Percentiles rank a stretch among this genome's conserved stretches.
These are phyloP conservation scores for Linanthus parryae DNA, from an alignment of 148 eudicot genomes.

Conservation along the genomic window DNA sequence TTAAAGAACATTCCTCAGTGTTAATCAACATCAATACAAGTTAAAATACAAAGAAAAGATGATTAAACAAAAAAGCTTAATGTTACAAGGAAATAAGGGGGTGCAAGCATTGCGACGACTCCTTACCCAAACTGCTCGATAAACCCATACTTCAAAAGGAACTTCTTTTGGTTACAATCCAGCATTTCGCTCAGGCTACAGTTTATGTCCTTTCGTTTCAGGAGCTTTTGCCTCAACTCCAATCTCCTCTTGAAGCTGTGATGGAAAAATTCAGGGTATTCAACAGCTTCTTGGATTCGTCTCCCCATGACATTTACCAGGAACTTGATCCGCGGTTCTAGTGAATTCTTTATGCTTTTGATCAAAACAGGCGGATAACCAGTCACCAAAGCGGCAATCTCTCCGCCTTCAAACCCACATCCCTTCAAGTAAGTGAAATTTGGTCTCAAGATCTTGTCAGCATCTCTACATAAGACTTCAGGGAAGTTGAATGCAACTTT, in stretches of 20 bases:
- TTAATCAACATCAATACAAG: too few relatives aligned
- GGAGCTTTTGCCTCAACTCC: slow-evolving; percentile 66
- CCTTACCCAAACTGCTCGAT: slow-evolving; percentile 29
- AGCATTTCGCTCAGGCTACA: slow-evolving; percentile 94
- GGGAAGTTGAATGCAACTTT: slow-evolving; percentile 65
- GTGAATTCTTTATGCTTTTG: slow-evolving; percentile 80
- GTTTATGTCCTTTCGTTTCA: slow-evolving; percentile 46
- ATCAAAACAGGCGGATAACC: slow-evolving; percentile 87
- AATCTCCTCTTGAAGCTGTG: slow-evolving; percentile 80
- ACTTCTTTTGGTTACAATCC: slow-evolving; percentile 78
- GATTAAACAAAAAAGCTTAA: too few relatives aligned
- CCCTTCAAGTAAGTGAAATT: slow-evolving; percentile 48
- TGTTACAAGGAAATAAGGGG: too few relatives aligned
- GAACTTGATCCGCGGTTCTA: slow-evolving; percentile 89
- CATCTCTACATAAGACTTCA: slow-evolving; percentile 90
- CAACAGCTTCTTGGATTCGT: slow-evolving; percentile 60
- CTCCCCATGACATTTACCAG: slow-evolving; percentile 78
- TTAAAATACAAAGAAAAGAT: too few relatives aligned
- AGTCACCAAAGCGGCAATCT: slow-evolving; percentile 64
- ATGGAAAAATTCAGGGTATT: slow-evolving; percentile 82
- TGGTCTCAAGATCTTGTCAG: slow-evolving; percentile 65
- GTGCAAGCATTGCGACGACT: too few relatives aligned
- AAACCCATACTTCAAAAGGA: slow-evolving; percentile 61
- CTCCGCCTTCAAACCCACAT: slow-evolving; percentile 54
- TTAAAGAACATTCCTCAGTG: too few relatives aligned